phyloP scores from a whole-genome alignment of 495 filamentous ascomycete genomes.

The Evernia prunastri region DNA sequence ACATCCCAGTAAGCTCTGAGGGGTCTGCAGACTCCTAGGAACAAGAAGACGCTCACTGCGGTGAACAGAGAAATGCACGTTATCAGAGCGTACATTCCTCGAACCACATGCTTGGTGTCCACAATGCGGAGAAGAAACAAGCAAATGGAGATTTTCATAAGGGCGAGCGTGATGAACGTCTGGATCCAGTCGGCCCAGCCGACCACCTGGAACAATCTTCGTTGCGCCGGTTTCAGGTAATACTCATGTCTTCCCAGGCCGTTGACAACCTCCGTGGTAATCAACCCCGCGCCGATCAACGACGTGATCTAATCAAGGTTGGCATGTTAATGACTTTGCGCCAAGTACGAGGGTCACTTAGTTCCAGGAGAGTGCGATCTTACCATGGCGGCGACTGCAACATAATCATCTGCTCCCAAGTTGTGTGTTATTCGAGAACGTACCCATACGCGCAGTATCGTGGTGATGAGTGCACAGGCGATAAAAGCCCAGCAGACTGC shows the following conservation, averaged over 20 bases:
- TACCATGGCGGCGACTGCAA: conserved; percentile 23
- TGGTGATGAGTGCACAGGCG: conserved; percentile 20
- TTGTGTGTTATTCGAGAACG: conserved; percentile 21
- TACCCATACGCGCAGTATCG: conserved; percentile 20
- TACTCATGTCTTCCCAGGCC: conserved; percentile 24
- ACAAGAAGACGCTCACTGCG: conserved; percentile 16
- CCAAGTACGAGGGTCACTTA: background rate
- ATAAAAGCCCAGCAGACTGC: conserved; percentile 24
- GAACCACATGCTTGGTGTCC: conserved; percentile 5
- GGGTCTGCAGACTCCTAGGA: conserved; percentile 24
- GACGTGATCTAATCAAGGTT: conserved; percentile 17
- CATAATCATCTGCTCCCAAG: conserved; percentile 21
- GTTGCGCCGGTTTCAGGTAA: conserved; percentile 18
- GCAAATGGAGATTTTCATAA: conserved; percentile 26
- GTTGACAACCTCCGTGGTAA: conserved; percentile 20
- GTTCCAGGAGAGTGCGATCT: background rate
- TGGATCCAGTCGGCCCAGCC: conserved; percentile 27
- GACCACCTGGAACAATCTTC: conserved; percentile 11
- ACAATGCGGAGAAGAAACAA: conserved; percentile 24
- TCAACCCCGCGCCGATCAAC: conserved; percentile 18
- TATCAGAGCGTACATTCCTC: conserved; percentile 17
- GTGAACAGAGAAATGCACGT: conserved; percentile 16
- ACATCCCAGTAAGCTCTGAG: conserved; percentile 24
- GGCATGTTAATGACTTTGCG: background rate
- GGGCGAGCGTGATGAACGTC: conserved; percentile 20